phyloP scores from a whole-genome alignment of 345 rosid species.

The Eucalyptus albens region DNA sequence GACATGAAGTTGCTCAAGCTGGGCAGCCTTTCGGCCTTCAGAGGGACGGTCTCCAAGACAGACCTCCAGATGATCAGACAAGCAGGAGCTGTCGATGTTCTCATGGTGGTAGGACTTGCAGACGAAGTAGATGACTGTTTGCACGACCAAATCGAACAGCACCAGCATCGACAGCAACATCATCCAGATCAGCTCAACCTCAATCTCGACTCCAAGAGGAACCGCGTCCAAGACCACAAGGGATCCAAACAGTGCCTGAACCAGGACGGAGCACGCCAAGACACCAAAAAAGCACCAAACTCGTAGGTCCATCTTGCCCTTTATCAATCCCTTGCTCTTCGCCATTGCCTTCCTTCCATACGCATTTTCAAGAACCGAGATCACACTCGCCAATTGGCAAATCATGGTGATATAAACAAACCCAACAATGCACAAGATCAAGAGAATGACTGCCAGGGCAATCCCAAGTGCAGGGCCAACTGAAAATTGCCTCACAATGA shows the following conservation, averaged over 20 bases:
- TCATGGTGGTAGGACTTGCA: conserved; percentile 42
- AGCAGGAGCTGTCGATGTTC: too few species aligned
- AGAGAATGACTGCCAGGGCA: not conserved
- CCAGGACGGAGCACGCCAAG: not conserved
- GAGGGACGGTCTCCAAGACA: too few species aligned
- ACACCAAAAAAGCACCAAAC: not conserved
- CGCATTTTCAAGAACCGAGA: conserved; percentile 37
- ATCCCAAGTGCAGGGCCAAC: not conserved
- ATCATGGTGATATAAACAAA: conserved; percentile 15
- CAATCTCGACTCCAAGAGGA: not conserved
- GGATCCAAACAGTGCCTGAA: not conserved
- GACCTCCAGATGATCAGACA: too few species aligned
- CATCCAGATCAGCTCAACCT: conserved; percentile 8
- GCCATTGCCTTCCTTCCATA: conserved; percentile 23
- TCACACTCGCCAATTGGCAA: conserved; percentile 37
- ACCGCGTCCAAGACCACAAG: conserved; percentile 6
- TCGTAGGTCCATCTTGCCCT: conserved; percentile 17
- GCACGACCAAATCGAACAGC: conserved; percentile 23
- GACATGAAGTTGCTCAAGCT: too few species aligned
- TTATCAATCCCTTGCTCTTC: conserved; percentile 19
- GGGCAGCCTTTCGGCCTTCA: too few species aligned
- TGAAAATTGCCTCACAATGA: not conserved
- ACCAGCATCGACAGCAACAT: conserved; percentile 14
- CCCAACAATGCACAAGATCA: not conserved
- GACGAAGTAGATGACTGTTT: conserved; percentile 40